These are phyloP conservation scores for Lactarius psammicola DNA, from an alignment of 768 basidiomycete species.

Conservation along the genomic window DNA sequence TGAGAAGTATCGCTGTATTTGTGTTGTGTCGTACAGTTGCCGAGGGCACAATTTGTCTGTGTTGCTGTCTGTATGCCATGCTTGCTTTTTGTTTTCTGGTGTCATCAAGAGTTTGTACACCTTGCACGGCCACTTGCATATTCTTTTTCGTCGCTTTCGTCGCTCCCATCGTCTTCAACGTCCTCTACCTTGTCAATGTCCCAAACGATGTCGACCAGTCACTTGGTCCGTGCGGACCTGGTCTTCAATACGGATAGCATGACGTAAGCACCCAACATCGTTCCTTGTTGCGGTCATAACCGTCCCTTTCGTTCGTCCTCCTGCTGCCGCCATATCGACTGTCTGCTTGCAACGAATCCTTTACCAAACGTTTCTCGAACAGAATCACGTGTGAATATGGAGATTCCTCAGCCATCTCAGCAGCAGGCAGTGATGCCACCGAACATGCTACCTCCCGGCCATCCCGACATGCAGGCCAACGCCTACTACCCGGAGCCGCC, in stretches of 20 bases:
- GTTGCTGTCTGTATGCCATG: constrained; percentile 37
- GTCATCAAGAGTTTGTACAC: constrained; percentile 71
- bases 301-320: constrained; percentile 45
- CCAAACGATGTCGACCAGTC: constrained; percentile 24
- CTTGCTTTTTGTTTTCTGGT: constrained; percentile 64
- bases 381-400: constrained; percentile 4
- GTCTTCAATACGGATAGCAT: constrained; percentile 39
- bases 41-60: constrained; percentile 36
- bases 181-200: constrained; percentile 30
- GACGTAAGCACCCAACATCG: constrained; percentile 46
- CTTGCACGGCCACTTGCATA: constrained; percentile 52
- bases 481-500: constrained; percentile 70
- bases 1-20: background rate
- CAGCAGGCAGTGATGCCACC: constrained; percentile 58
- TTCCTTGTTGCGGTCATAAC: constrained; percentile 37
- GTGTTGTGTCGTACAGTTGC: constrained; percentile 4
- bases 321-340: constrained; percentile 36
- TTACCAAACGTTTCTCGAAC: background rate
- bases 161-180: constrained; percentile 35
- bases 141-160: constrained; percentile 36
- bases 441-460: constrained; percentile 55
- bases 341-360: constrained; percentile 25
- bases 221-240: constrained; percentile 56
- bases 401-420: constrained; percentile 35
- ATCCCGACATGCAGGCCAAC: constrained; percentile 41